Evolutionary conservation across 2,329 filamentous ascomycete genomes (phyloP).

Genomic region (Claviceps capensis): DNA sequence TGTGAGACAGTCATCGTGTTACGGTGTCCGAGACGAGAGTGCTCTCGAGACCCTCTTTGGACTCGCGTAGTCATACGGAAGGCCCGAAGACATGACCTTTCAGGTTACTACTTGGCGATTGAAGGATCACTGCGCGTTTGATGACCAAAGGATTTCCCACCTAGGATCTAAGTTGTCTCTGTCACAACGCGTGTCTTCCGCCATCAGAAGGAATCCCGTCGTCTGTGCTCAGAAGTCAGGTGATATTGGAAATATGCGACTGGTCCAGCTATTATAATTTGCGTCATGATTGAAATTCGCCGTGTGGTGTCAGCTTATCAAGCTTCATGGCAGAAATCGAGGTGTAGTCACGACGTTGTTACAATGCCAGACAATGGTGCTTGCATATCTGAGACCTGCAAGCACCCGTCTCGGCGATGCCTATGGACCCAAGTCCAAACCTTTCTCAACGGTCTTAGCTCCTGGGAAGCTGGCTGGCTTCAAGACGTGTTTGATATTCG

Average conservation of each 20-base stretch:
- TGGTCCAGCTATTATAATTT: neutral
- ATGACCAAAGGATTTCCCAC: neutral
- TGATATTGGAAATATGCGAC: neutral
- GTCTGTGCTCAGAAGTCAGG: neutral
- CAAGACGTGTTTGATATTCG: slow-evolving; percentile 4
- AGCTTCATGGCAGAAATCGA: slow-evolving; percentile 2
- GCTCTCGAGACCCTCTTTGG: slow-evolving; percentile 1
- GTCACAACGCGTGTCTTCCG: neutral
- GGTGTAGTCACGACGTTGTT: neutral
- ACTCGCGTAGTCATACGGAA: slow-evolving; percentile 6
- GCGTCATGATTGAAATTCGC: neutral
- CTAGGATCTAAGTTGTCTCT: neutral
- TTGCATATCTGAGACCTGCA: slow-evolving; percentile 9
- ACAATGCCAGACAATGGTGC: slow-evolving; percentile 1
- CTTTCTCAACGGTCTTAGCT: slow-evolving; percentile 1
- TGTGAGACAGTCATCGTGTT: slow-evolving; percentile 6
- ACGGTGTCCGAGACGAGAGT: slow-evolving; percentile 2
- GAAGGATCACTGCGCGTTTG: neutral
- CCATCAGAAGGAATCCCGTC: neutral
- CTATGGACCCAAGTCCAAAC: slow-evolving; percentile 5
- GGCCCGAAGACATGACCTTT: slow-evolving; percentile 3
- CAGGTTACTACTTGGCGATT: neutral
- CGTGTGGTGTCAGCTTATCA: slow-evolving; percentile 2
- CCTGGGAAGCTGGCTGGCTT: neutral
- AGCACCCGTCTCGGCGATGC: slow-evolving; percentile 9